Base-by-base conservation (phyloP, 2,329 filamentous ascomycete species). In the Fusarium setosum region DNA sequence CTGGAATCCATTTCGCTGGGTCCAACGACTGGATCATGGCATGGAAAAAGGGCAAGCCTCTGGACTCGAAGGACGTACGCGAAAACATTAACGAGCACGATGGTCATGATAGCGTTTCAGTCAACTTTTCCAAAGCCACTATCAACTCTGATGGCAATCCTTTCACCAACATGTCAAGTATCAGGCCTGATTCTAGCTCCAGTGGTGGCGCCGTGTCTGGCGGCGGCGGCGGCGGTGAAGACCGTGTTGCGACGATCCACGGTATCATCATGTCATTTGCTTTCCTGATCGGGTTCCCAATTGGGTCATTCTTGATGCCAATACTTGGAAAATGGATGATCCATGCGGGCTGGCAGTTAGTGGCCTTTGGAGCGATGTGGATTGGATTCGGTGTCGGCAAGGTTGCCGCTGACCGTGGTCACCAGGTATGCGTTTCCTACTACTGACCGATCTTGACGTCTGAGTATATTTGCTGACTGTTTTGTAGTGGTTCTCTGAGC, bases 241-340 rank as follows among this genome's bases (percentile, higher is more conserved):
- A 34, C 32, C 10, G 13, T 13, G 13, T 11, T 34, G 13, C 6
- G 8, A 10, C 32, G 15, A 34, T 34, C 0, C 87, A 90, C 62
- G 88, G 86, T 42, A 79, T 87, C 65, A 76, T 90, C 68, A 87
- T 90, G 86, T 81, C 82, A 20, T 67, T 89, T 45, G 82, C 85
- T 18, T 86, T 89, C 62, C 80, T 85, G 3, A 65, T 85, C 11
- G 75, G 89, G 18, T 89, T 88, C 67, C 88, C 88, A 1, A 64
- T 88, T 4, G 88, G 87, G 10, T 81, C 88, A 10, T 76, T 86
- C 4, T 72, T 88, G 35, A 88, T 90, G 83, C 84, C 87, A 3
- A 56, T 89, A 6, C 61, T 87, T 6, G 82, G 84, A 37, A 84
- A 80, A 40, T 88, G 83, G 83, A 73, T 82, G 55, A 63, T 86